Conservation (phyloP, 2,329 filamentous ascomycete genomes). For the Calonectria pteridis region DNA sequence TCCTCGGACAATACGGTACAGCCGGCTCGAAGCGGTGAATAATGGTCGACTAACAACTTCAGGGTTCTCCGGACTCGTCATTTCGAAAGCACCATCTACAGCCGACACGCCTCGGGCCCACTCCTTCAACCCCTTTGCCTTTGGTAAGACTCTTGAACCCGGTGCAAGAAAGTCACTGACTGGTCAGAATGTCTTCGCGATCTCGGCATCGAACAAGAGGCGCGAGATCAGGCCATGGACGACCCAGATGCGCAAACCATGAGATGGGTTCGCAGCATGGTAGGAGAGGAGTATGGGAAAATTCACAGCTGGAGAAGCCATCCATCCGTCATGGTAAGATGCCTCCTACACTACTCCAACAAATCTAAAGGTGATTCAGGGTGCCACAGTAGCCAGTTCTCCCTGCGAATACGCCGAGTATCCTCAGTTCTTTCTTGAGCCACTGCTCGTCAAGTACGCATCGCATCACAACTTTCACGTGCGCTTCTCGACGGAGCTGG, state of each 20-base stretch:
- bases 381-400: background rate
- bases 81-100: constrained; percentile 62
- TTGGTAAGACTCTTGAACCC: constrained; percentile 54
- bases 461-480: background rate
- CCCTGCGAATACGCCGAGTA: background rate
- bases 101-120: constrained; percentile 71
- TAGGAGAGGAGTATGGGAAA: constrained; percentile 63
- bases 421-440: background rate
- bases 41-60: background rate
- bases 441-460: background rate
- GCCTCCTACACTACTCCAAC: constrained; percentile 57
- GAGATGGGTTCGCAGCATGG: constrained; percentile 65
- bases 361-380: constrained; percentile 52
- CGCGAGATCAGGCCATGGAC: constrained; percentile 51
- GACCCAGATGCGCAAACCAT: constrained; percentile 63
- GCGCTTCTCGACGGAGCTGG: background rate
- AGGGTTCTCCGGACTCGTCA: constrained; percentile 66
- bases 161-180: background rate
- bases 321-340: background rate
- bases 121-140: background rate
- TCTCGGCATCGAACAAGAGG: constrained; percentile 60
- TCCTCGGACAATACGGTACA: constrained; percentile 61
- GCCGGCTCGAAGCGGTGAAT: background rate
- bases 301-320: background rate
- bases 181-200: constrained; percentile 63